These are phyloP conservation scores for Sedum album DNA, from an alignment of 164 flowering plant species.

Conservation along the genomic window DNA sequence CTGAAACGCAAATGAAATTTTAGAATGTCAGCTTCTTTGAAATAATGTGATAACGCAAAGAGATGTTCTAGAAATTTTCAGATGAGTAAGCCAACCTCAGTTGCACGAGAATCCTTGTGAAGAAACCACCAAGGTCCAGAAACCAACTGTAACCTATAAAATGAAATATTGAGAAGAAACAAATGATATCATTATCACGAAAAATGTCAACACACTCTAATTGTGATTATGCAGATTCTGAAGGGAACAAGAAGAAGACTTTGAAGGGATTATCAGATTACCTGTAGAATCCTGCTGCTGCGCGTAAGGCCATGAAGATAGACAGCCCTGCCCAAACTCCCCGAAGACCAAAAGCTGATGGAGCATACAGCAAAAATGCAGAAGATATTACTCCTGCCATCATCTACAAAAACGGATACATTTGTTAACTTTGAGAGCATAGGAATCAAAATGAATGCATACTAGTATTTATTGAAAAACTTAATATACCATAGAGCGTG, in stretches of 20 bases:
- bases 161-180: neutral
- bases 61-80: neutral
- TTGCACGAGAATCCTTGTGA: constrained; percentile 30
- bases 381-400: constrained; percentile 68
- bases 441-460: neutral
- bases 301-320: constrained; percentile 76
- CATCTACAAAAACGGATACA: constrained; percentile 39
- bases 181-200: neutral
- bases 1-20: neutral
- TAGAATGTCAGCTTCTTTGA: neutral
- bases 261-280: constrained; percentile 15
- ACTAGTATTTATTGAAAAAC: neutral
- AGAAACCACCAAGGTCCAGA: constrained; percentile 88
- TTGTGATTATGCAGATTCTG: neutral
- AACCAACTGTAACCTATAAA: constrained; percentile 46
- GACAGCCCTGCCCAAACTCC: constrained; percentile 92
- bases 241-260: neutral
- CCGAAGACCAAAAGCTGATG: constrained; percentile 52
- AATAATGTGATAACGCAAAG: no score
- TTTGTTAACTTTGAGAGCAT: neutral
- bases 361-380: constrained; percentile 58
- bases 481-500: constrained; percentile 63
- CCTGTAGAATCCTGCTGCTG: constrained; percentile 72
- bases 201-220: neutral
- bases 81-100: constrained; percentile 24